A percentile compares a stretch with the other conserved stretches of the same genome.
phyloP scores from a whole-genome alignment of 441 rosid species.

The Jatropha multifida region DNA sequence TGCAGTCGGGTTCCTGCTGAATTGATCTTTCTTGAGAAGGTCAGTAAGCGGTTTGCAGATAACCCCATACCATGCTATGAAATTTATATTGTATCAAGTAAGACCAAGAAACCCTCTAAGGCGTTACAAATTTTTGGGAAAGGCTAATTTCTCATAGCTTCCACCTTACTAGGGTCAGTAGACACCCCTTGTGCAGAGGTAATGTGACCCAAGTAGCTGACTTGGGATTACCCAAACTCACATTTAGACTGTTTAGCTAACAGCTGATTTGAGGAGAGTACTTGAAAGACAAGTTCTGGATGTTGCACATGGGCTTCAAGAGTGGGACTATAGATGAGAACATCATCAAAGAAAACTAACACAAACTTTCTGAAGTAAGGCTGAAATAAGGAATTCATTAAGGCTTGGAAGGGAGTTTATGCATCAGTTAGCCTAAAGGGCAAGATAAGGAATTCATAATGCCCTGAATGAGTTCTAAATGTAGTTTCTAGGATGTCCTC shows the following conservation, averaged over 20 bases:
- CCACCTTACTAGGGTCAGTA: background rate
- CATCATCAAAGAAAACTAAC: background rate
- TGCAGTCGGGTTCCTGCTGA: too few relatives aligned
- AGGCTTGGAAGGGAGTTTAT: background rate
- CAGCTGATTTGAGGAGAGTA: background rate
- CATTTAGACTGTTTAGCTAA: background rate
- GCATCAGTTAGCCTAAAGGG: background rate
- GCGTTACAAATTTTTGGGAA: background rate
- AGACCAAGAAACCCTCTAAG: background rate
- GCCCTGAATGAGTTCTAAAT: too few relatives aligned
- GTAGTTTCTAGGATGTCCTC: too few relatives aligned
- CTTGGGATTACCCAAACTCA: background rate
- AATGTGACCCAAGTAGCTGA: slow-evolving; percentile 1
- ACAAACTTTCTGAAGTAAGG: too few relatives aligned
- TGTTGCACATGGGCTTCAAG: background rate
- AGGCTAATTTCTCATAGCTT: background rate
- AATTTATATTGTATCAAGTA: background rate
- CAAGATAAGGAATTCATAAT: too few relatives aligned
- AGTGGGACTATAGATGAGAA: background rate
- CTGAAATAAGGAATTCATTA: background rate
- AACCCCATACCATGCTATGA: background rate
- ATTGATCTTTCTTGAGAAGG: too few relatives aligned
- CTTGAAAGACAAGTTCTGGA: background rate
- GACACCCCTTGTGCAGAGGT: background rate
- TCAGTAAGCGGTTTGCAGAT: background rate